Evolutionary conservation across 2,329 filamentous ascomycete genomes (phyloP), one percentile per base, ranked within the genome.

Genomic region (Massarina eburnea): DNA sequence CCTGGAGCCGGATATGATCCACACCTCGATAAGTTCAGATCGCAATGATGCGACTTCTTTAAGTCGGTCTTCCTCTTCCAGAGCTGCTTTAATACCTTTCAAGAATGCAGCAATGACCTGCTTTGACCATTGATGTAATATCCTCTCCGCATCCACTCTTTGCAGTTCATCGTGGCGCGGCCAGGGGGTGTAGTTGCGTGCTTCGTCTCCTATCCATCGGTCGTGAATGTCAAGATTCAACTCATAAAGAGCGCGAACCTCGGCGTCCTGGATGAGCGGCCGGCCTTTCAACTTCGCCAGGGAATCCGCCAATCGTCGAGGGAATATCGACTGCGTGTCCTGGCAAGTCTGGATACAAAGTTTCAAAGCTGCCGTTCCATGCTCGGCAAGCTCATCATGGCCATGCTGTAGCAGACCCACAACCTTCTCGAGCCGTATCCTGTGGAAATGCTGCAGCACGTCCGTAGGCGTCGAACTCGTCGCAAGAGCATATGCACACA

Each of bases 161-260:
- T 71, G 62, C 4, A 78, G 58, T 54, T 94, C 88, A 54, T 91
- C 89, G 58, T 95, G 85, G 22, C 88, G 84, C 27, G 95, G 88
- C 73, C 90, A 96, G 0, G 91, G 91, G 1, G 85, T 92, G 64
- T 95, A 96, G 54, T 86, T 87, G 37, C 82, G 82, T 33, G 96
- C 88, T 49, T 95, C 89, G 7, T 91, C 84, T 15, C 87, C 80
- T 51, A 94, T 88, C 88, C 91, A 95, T 17, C 80, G 79, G 52
- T 85, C 83, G 59, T 89, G 84, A 8, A 94, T 73, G 61, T 96
- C 90, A 20, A 96, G 73, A 27, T 88, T 82, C 10, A 96, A 73
- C 14, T 85, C 86, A 53, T 88, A 82, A 1, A 94, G 69, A 1
- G 74, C 71, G 43, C 80, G 78, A 15, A 96, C 74, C 1, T 84